A percentile compares a stretch with the other conserved stretches of the same genome.
Evolutionary conservation across 2,329 filamentous ascomycete genomes (phyloP).

Genomic region (Botrytis fragariae): DNA sequence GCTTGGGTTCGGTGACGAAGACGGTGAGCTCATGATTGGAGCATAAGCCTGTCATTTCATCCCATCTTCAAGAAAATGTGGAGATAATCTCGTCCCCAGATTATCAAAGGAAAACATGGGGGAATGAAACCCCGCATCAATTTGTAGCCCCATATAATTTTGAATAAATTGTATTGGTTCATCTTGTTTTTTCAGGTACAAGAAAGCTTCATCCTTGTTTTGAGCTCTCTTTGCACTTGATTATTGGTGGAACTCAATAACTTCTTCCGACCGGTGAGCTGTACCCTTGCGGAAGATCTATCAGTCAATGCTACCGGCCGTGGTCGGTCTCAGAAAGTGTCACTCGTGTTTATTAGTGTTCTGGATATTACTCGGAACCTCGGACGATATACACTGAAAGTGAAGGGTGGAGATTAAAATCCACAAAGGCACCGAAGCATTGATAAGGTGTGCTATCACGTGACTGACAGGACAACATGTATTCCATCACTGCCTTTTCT

Average conservation of each 20-base stretch:
- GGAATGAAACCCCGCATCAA: constrained; percentile 3
- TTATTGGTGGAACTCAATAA: constrained; percentile 10
- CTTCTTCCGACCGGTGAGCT: not conserved
- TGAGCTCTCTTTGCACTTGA: not conserved
- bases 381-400: not conserved
- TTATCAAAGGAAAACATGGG: not conserved
- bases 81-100: constrained; percentile 7
- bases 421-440: not conserved
- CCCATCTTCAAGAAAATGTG: constrained; percentile 3
- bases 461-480: rapidly evolving
- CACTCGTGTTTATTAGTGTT: not conserved
- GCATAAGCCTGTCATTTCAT: not conserved
- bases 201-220: constrained; percentile 1
- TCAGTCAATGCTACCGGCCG: not conserved
- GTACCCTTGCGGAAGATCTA: not conserved
- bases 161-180: not conserved
- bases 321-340: not conserved
- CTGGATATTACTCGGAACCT: not conserved
- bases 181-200: not conserved
- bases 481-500: not conserved
- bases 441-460: not conserved
- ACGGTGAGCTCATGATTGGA: not conserved
- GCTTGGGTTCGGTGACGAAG: not conserved
- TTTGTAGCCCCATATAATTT: not conserved
- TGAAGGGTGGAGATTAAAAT: not conserved